phyloP scores from a whole-genome alignment of 1,284 basidiomycete species.

The Pterula multifida region DNA sequence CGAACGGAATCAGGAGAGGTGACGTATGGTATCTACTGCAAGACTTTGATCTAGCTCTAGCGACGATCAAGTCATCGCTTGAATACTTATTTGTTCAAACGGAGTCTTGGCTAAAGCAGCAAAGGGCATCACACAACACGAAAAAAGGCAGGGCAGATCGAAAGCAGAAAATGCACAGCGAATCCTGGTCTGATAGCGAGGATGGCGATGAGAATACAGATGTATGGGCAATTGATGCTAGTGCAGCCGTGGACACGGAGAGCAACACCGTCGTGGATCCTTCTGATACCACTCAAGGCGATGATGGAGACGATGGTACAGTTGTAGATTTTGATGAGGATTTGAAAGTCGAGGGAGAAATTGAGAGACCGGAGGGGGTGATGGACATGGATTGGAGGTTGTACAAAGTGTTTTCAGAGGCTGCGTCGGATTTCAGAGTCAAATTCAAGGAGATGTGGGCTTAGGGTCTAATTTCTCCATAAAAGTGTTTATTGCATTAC shows the following conservation, averaged over 20 bases:
- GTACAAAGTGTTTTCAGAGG: conserved; percentile 34
- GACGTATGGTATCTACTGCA: conserved; percentile 54
- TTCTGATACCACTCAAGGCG: conserved; percentile 7
- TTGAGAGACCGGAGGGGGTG: conserved; percentile 24
- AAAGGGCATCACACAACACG: not conserved
- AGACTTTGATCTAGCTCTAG: conserved; percentile 41
- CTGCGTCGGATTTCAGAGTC: conserved; percentile 37
- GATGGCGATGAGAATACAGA: not conserved
- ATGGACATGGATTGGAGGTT: conserved; percentile 41
- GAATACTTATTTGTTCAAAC: not conserved
- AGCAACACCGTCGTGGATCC: not conserved
- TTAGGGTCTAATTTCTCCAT: too few relatives aligned
- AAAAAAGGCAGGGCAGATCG: not conserved
- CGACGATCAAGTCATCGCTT: conserved; percentile 20
- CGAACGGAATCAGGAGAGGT: conserved; percentile 45
- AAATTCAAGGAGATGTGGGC: conserved; percentile 44
- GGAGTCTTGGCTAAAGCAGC: not conserved
- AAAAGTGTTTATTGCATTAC: too few relatives aligned
- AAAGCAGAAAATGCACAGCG: not conserved
- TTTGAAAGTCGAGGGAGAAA: conserved; percentile 12
- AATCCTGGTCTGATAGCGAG: not conserved
- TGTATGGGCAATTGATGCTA: not conserved
- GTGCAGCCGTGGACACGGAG: not conserved
- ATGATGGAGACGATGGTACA: conserved; percentile 12
- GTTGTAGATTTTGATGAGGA: conserved; percentile 18